Percentiles rank a stretch among this genome's conserved stretches.
Conservation (phyloP, 768 basidiomycete genomes). For the Auriculariales sp. region DNA sequence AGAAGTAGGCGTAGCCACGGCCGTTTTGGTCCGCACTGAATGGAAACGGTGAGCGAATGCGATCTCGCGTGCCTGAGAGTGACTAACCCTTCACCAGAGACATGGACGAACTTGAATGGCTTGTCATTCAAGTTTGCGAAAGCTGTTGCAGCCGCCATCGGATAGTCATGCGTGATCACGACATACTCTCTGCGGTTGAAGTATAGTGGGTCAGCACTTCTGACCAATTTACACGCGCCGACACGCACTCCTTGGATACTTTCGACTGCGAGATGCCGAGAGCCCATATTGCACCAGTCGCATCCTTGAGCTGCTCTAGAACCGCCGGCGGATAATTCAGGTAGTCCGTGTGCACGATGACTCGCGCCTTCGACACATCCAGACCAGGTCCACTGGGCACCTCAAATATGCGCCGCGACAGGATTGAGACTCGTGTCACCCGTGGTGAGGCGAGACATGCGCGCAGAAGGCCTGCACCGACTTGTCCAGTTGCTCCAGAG, state of each 20-base stretch:
- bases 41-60: background rate
- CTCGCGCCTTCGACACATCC: slow-evolving; percentile 15
- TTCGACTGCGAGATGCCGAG: slow-evolving; percentile 16
- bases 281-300: slow-evolving; percentile 24
- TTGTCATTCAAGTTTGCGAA: slow-evolving; percentile 4
- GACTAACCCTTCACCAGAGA: slow-evolving; percentile 14
- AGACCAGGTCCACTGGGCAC: too few relatives aligned
- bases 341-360: slow-evolving; percentile 21
- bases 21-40: slow-evolving; percentile 14
- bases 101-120: slow-evolving; percentile 16
- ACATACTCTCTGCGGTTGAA: slow-evolving; percentile 6
- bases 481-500: slow-evolving; percentile 21
- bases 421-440: slow-evolving; percentile 18
- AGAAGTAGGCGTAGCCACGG: slow-evolving; percentile 10
- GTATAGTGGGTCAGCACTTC: too few relatives aligned
- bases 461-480: slow-evolving; percentile 20
- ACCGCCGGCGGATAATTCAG: slow-evolving; percentile 17
- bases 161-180: slow-evolving; percentile 15
- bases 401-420: slow-evolving; percentile 16
- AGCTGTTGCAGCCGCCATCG: slow-evolving; percentile 14
- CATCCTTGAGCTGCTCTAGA: slow-evolving; percentile 14
- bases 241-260: slow-evolving; percentile 14
- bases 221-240: too few relatives aligned
- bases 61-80: background rate
- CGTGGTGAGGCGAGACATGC: slow-evolving; percentile 16